Conservation (phyloP, 257 asterid species). For the Solanum virginianum region DNA sequence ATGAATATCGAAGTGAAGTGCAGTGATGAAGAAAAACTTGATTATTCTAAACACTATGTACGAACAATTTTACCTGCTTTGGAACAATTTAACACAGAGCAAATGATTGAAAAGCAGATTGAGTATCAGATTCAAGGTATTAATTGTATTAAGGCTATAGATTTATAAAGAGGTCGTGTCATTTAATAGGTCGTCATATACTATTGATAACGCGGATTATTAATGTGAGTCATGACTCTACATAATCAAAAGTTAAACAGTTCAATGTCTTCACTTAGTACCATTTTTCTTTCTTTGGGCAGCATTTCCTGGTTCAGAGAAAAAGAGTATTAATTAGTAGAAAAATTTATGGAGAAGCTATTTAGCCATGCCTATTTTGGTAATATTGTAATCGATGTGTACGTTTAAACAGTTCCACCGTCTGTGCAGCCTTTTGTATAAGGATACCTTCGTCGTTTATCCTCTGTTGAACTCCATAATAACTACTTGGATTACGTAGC, state of each 20-base stretch:
- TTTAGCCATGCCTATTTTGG: neutral
- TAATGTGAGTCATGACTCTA: neutral
- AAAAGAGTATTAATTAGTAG: neutral
- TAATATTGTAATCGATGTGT: neutral
- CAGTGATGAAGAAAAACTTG: constrained; percentile 23
- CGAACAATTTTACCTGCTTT: constrained; percentile 57
- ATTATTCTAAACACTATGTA: constrained; percentile 42
- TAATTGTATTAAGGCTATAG: neutral
- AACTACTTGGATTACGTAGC: no score
- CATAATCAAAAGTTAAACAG: neutral
- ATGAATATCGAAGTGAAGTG: constrained; percentile 16
- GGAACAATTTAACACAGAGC: constrained; percentile 39
- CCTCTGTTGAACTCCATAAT: neutral
- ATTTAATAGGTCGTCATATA: neutral
- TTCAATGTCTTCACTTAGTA: neutral
- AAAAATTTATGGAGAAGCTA: no score
- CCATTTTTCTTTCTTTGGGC: constrained; percentile 11
- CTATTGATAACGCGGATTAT: neutral
- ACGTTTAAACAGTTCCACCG: neutral
- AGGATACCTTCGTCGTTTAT: neutral
- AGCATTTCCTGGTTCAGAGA: constrained; percentile 29
- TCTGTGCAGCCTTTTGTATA: neutral
- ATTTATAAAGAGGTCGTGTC: neutral
- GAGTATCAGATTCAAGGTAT: constrained; percentile 66
- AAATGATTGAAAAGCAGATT: constrained; percentile 41